Evolutionary conservation across 352 stramenopile species (phyloP).

Genomic region (Nothophytophthora sp.): DNA sequence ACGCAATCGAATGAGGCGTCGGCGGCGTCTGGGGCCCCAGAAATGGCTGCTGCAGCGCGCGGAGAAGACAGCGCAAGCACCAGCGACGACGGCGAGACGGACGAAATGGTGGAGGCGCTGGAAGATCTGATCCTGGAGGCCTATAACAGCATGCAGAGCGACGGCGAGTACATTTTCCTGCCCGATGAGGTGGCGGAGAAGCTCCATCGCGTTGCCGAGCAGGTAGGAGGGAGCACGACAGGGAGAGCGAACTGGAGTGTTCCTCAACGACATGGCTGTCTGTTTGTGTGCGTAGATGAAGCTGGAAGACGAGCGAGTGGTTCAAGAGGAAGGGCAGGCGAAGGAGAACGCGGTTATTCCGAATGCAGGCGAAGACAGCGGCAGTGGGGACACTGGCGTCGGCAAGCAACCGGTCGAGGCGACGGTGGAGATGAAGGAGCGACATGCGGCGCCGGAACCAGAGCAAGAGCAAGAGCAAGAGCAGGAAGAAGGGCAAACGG

Average conservation of each 20-base stretch:
- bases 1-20: constrained; percentile 3
- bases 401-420: constrained; percentile 1
- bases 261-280: constrained; percentile 14
- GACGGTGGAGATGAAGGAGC: constrained; percentile 9
- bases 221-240: constrained; percentile 26
- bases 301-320: constrained; percentile 16
- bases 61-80: neutral
- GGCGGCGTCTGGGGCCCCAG: neutral
- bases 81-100: constrained; percentile 13
- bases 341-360: constrained; percentile 4
- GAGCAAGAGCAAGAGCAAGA: constrained; percentile 30
- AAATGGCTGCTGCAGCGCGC: constrained; percentile 8
- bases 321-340: constrained; percentile 14
- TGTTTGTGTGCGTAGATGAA: constrained; percentile 16
- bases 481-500: constrained; percentile 3
- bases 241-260: neutral
- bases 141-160: constrained; percentile 85
- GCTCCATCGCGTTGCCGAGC: constrained; percentile 52
- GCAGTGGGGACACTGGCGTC: constrained; percentile 11
- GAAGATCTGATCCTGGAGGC: constrained; percentile 79
- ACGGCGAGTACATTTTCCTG: constrained; percentile 80
- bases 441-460: constrained; percentile 9
- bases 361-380: constrained; percentile 20
- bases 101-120: constrained; percentile 43
- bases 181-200: constrained; percentile 66